Evolutionary conservation across 345 rosid genomes (phyloP).

Genomic region (Brassica carinata): DNA sequence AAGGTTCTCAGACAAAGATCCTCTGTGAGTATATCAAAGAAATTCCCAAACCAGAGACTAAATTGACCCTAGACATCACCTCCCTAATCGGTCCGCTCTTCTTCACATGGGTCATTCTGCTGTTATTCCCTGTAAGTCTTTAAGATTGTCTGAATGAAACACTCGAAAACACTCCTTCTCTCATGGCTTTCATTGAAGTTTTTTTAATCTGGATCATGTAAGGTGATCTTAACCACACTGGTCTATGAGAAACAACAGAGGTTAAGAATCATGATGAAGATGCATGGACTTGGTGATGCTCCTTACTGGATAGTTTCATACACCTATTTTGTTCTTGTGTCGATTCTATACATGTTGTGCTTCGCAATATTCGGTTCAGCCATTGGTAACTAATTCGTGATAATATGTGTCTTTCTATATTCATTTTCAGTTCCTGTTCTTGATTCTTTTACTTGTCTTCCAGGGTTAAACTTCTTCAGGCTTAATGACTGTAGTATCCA

Average conservation of each 20-base stretch:
- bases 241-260: constrained; percentile 86
- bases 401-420: not conserved
- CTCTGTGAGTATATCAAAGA: constrained; percentile 73
- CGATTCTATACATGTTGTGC: constrained; percentile 68
- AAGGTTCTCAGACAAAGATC: constrained; percentile 59
- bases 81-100: constrained; percentile 85
- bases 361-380: constrained; percentile 76
- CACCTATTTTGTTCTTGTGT: constrained; percentile 69
- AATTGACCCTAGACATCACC: constrained; percentile 58
- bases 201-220: constrained; percentile 28
- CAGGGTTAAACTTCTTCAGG: constrained; percentile 87
- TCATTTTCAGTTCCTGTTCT: not conserved
- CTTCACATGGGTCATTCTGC: constrained; percentile 55
- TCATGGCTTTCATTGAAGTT: not conserved
- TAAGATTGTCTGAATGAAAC: not conserved
- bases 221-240: constrained; percentile 76
- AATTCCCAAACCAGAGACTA: constrained; percentile 66
- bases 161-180: constrained; percentile 8
- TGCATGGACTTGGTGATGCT: constrained; percentile 97
- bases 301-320: constrained; percentile 94
- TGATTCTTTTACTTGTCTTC: constrained; percentile 27
- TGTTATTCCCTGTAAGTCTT: constrained; percentile 82
- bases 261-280: constrained; percentile 94
- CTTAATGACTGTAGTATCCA: constrained; percentile 83
- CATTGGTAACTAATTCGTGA: constrained; percentile 52